These are phyloP conservation scores for Yamadazyma sp. DNA, from an alignment of 805 yeast genomes.

Conservation along the genomic window DNA sequence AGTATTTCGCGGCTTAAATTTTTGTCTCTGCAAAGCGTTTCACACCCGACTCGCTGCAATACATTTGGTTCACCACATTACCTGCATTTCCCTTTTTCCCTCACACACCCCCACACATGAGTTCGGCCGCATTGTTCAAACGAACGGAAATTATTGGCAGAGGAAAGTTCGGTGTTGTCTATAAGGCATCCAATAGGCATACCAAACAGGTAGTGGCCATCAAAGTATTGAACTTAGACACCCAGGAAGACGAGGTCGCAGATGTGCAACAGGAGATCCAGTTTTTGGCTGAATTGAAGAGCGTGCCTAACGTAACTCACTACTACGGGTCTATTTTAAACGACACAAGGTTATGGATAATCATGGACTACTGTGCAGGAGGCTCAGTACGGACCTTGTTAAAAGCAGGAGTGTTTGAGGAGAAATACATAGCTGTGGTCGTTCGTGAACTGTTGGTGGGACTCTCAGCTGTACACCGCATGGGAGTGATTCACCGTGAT, in stretches of 20 bases:
- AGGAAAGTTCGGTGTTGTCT: slow-evolving; percentile 96
- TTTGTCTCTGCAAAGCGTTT: too few species aligned
- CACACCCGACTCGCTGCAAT: too few species aligned
- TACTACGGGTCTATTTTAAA: slow-evolving; percentile 85
- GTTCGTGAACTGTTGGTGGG: slow-evolving; percentile 80
- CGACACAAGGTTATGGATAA: slow-evolving; percentile 93
- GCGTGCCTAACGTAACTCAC: slow-evolving; percentile 88
- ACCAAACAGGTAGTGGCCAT: slow-evolving; percentile 86
- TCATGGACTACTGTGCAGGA: slow-evolving; percentile 97
- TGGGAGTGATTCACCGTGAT: slow-evolving; percentile 94
- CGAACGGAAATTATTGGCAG: slow-evolving; percentile 91
- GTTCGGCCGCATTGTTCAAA: slow-evolving; percentile 32
- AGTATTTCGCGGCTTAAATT: too few species aligned
- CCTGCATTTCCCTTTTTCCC: too few species aligned
- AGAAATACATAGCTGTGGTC: slow-evolving; percentile 77
- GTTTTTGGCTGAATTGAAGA: slow-evolving; percentile 76
- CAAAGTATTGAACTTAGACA: slow-evolving; percentile 87
- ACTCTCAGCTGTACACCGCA: slow-evolving; percentile 74
- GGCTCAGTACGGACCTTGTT: slow-evolving; percentile 87
- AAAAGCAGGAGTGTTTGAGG: slow-evolving; percentile 86
- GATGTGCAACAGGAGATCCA: slow-evolving; percentile 94
- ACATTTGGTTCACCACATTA: too few species aligned
- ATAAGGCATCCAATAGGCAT: slow-evolving; percentile 72
- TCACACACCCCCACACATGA: too few species aligned
- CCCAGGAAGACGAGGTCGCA: slow-evolving; percentile 89